Evolutionary conservation across 1,284 basidiomycete genomes (phyloP).

Genomic region (Cutaneotrichosporon sp.): DNA sequence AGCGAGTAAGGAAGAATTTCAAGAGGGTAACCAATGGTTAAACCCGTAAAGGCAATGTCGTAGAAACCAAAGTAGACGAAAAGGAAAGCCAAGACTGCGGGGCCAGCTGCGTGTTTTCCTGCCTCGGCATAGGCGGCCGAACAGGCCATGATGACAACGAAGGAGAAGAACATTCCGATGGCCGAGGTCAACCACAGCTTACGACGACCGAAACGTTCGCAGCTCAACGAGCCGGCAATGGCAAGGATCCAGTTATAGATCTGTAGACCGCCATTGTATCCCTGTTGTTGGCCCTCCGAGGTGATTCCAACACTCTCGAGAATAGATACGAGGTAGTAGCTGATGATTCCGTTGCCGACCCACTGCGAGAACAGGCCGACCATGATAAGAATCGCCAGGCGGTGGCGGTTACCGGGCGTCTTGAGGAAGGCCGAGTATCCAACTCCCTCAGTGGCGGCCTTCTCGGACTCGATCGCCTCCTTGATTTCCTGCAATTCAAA

Average conservation of each 20-base stretch:
- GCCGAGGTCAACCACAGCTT: constrained; percentile 25
- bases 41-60: constrained; percentile 21
- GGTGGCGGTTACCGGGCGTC: constrained; percentile 52
- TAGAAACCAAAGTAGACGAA: constrained; percentile 29
- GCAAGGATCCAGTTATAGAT: constrained; percentile 29
- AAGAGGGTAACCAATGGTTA: constrained; percentile 60
- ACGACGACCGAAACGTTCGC: constrained; percentile 31
- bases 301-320: constrained; percentile 27
- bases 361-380: constrained; percentile 52
- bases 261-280: constrained; percentile 26
- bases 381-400: constrained; percentile 56
- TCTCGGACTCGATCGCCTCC: constrained; percentile 58
- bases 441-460: constrained; percentile 2
- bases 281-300: constrained; percentile 15
- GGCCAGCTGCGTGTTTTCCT: constrained; percentile 26
- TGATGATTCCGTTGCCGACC: constrained; percentile 21
- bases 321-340: constrained; percentile 19
- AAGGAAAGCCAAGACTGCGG: constrained; percentile 23
- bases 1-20: constrained; percentile 32
- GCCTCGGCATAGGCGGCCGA: constrained; percentile 27
- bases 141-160: constrained; percentile 23
- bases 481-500: constrained; percentile 32
- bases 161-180: constrained; percentile 26
- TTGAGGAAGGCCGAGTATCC: constrained; percentile 27
- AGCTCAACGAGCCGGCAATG: constrained; percentile 20